Conservation (phyloP, 176 grass and related monocot species). For the Poa pratensis region DNA sequence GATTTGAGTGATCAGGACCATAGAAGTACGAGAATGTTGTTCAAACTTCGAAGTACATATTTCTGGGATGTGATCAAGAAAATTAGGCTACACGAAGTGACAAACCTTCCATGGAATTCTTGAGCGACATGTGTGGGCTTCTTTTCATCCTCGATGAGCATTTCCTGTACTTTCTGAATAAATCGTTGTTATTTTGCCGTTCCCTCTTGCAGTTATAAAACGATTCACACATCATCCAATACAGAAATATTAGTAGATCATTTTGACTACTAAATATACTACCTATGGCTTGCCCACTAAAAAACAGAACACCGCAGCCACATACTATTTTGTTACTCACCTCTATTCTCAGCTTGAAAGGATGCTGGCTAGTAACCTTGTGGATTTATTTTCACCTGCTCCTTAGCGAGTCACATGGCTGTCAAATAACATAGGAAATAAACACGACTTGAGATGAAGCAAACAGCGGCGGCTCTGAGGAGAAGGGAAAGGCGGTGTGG, state of each 20-base stretch:
- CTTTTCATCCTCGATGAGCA: constrained; percentile 76
- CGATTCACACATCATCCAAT: neutral
- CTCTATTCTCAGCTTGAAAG: no score
- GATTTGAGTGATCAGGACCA: no score
- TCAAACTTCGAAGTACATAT: no score
- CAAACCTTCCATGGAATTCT: constrained; percentile 84
- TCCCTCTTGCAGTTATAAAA: constrained; percentile 61
- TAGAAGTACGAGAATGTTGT: no score
- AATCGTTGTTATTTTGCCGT: constrained; percentile 71
- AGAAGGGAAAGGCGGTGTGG: no score
- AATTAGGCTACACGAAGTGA: neutral
- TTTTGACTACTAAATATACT: neutral
- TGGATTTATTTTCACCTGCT: no score
- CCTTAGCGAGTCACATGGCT: no score
- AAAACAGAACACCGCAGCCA: neutral
- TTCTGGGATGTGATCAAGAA: neutral
- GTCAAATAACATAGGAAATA: no score
- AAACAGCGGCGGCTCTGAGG: no score
- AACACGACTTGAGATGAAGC: no score
- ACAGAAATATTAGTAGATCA: neutral
- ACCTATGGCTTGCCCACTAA: neutral
- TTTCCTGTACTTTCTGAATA: constrained; percentile 66
- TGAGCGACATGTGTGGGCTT: constrained; percentile 54
- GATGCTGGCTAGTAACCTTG: no score
- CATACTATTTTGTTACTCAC: no score